A percentile compares a stretch with the other conserved stretches of the same genome.
Evolutionary conservation across 768 basidiomycete genomes (phyloP).

Genomic region (Porpolomopsis calyptriformis): DNA sequence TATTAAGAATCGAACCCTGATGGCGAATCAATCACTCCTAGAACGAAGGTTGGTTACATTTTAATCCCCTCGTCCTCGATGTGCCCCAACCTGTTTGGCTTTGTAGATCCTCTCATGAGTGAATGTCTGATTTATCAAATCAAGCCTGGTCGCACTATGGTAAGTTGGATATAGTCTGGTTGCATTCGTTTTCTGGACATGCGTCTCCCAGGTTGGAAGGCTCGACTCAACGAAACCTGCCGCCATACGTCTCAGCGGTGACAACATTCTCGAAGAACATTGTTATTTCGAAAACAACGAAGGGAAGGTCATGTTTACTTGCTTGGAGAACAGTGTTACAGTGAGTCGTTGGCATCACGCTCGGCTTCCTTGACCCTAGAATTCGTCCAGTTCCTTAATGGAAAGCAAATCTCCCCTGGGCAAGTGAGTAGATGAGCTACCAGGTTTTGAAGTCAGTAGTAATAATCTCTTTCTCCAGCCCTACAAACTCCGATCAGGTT

Average conservation of each 20-base stretch:
- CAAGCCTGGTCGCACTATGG: conserved; percentile 37
- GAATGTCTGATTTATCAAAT: conserved; percentile 92
- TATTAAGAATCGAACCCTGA: background rate
- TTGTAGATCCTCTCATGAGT: conserved; percentile 85
- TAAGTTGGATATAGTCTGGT: conserved; percentile 5
- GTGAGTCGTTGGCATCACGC: conserved; percentile 32
- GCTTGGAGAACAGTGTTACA: conserved; percentile 72
- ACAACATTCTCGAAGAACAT: conserved; percentile 86
- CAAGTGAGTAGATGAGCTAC: conserved; percentile 43
- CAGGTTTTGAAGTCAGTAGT: conserved; percentile 12
- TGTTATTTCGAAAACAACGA: conserved; percentile 84
- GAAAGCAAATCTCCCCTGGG: conserved; percentile 69
- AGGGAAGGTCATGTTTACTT: conserved; percentile 74
- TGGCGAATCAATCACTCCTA: conserved; percentile 14
- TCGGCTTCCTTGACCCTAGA: background rate
- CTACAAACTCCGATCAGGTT: conserved; percentile 85
- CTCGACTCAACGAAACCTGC: conserved; percentile 72
- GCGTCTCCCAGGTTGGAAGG: conserved; percentile 59
- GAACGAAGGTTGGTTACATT: conserved; percentile 57
- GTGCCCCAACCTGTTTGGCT: conserved; percentile 7
- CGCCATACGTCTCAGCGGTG: conserved; percentile 86
- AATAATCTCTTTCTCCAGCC: conserved; percentile 29
- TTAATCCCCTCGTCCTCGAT: conserved; percentile 10
- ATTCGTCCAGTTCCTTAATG: conserved; percentile 73
- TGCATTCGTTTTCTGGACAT: background rate